Evolutionary conservation across 306 rosid species (phyloP), one percentile per base, ranked within the genome.

Genomic region (Quercus rubra): DNA sequence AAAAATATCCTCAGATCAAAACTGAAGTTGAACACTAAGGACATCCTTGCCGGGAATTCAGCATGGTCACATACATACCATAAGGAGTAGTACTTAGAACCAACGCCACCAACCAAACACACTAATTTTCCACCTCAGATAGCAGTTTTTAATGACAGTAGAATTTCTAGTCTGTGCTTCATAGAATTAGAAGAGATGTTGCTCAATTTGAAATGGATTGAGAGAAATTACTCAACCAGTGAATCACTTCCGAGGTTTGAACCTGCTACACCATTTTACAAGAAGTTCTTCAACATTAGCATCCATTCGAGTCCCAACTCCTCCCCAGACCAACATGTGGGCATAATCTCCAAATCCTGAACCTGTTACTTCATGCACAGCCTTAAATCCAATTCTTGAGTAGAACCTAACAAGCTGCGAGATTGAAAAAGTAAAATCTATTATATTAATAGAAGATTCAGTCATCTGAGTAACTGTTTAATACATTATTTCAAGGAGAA

Each of bases 291-390:
- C 88, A 80, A 94, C 85, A 78, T 46, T 72, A 13, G 98, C 97
- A 83, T 91, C 91, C 97, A 94, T 92, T 75, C 92, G 81, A 1
- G 97, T 94, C 63, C 97, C 97, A 20, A 88, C 77, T 43, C 98
- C 98, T 83, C 98, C 98, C 98, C 98, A 94, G 14, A 90, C 88
- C 84, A 94, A 77, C 98, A 87, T 88, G 80, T 94, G 95, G 0
- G 81, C 80, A 51, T 85, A 2, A 82, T 94, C 98, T 31, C 89
- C 86, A n/a, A 92, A 0, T 6, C 86, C 82, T 2, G 93, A 89
- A 3, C 97, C 97, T 1, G 84, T 86, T 19, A 94, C 97, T 87
- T 94, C 92, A 49, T 87, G 79, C 84, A 88, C 89, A 12, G 71
- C 82, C 80, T 87, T 83, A 87, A 94, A 92, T 69, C 98, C 97